phyloP scores from a whole-genome alignment of 192 early-diverging fungal species.

The Physocladia obscura region DNA sequence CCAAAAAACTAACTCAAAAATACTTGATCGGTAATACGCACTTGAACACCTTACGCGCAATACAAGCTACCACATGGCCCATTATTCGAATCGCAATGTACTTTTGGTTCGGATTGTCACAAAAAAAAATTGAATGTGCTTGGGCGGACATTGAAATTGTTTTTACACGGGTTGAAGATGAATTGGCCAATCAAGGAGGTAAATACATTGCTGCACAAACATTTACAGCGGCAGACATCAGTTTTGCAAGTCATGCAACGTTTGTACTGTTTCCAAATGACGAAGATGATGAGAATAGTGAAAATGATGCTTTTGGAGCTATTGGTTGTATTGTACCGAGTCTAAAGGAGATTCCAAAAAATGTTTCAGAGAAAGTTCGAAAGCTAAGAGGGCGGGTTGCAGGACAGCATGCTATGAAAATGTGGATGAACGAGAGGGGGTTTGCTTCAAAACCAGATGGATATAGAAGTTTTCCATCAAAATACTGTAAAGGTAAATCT shows the following conservation, averaged over 20 bases:
- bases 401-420: conserved; percentile 40
- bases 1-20: conserved; percentile 12
- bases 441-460: neutral
- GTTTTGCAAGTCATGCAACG: conserved; percentile 37
- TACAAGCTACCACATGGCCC: conserved; percentile 31
- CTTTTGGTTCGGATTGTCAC: neutral
- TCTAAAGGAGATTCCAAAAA: conserved; percentile 29
- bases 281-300: conserved; percentile 21
- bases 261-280: conserved; percentile 42
- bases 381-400: conserved; percentile 30
- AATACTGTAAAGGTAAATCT: conserved; percentile 7
- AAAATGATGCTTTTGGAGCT: neutral
- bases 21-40: conserved; percentile 34
- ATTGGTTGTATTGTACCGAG: conserved; percentile 22
- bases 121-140: conserved; percentile 9
- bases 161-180: conserved; percentile 21
- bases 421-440: conserved; percentile 40
- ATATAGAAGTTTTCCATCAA: conserved; percentile 20
- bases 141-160: conserved; percentile 31
- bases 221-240: conserved; percentile 51
- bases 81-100: conserved; percentile 17
- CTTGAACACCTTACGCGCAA: conserved; percentile 29
- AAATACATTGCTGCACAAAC: conserved; percentile 29
- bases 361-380: neutral
- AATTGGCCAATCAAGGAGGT: conserved; percentile 12